phyloP scores from a whole-genome alignment of 306 rosid species.

The Fragaria iinumae region DNA sequence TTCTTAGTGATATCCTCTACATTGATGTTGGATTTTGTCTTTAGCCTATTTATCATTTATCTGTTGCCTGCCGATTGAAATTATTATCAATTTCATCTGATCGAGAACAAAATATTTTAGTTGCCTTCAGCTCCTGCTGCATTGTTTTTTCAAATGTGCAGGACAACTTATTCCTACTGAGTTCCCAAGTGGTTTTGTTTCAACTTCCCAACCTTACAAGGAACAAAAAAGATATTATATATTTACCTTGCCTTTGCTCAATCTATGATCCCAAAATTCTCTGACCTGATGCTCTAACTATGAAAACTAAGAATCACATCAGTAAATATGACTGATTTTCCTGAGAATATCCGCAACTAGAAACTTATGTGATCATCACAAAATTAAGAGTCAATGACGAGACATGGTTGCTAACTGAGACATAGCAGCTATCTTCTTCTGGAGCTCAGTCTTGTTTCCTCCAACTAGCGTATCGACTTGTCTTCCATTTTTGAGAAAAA shows the following conservation, averaged over 20 bases:
- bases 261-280: neutral
- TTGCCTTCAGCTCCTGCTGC: neutral
- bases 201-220: neutral
- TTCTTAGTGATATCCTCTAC: neutral
- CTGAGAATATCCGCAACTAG: neutral
- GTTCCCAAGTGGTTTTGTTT: neutral
- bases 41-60: neutral
- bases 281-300: neutral
- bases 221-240: neutral
- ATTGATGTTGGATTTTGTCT: neutral
- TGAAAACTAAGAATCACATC: neutral
- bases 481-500: constrained; percentile 71
- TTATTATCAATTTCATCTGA: neutral
- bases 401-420: constrained; percentile 20
- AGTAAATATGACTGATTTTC: neutral
- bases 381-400: neutral
- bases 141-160: neutral
- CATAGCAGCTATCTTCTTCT: constrained; percentile 54
- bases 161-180: neutral
- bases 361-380: neutral
- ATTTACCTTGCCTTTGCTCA: neutral
- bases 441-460: constrained; percentile 73
- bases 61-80: neutral
- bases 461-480: constrained; percentile 79
- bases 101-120: neutral